These are phyloP conservation scores for Pulicaria dysenterica DNA, from an alignment of 129 eudicot genomes.

Conservation along the genomic window DNA sequence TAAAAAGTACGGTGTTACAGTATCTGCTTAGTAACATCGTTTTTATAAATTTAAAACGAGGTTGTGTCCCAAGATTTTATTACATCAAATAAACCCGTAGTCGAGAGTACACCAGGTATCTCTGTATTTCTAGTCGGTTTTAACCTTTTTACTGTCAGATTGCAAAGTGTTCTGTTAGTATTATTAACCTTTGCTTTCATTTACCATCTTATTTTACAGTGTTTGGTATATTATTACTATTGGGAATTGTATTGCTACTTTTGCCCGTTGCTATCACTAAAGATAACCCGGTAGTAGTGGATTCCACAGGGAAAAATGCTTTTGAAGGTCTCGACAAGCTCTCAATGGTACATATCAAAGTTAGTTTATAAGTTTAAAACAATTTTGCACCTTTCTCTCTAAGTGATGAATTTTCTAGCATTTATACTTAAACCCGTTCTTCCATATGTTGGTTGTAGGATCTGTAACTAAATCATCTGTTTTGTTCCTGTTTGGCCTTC, in stretches of 20 bases:
- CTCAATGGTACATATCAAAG: constrained; percentile 81
- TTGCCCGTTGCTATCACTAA: constrained; percentile 63
- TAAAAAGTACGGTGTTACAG: too few species aligned
- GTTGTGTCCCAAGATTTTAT: too few species aligned
- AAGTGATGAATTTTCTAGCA: background rate
- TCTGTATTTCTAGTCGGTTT: too few species aligned
- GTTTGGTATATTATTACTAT: constrained; percentile 56
- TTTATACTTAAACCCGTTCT: background rate
- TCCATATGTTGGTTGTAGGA: constrained; percentile 36
- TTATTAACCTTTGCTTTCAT: background rate
- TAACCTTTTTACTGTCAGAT: constrained; percentile 3
- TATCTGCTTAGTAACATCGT: too few species aligned
- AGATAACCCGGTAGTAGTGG: constrained; percentile 16
- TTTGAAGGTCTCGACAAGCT: constrained; percentile 76
- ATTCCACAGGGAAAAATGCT: constrained; percentile 65
- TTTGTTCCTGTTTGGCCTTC: too few species aligned
- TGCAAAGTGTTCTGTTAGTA: background rate
- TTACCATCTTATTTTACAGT: constrained; percentile 41
- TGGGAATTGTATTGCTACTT: constrained; percentile 63
- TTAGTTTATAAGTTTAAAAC: constrained; percentile 47
- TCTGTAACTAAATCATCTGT: too few species aligned
- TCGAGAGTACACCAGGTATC: too few species aligned
- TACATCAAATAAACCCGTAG: too few species aligned
- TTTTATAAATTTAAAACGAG: too few species aligned
- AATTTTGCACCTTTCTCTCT: background rate